These are phyloP conservation scores for Haberlea rhodopensis DNA, from an alignment of 257 asterid genomes.

Conservation along the genomic window DNA sequence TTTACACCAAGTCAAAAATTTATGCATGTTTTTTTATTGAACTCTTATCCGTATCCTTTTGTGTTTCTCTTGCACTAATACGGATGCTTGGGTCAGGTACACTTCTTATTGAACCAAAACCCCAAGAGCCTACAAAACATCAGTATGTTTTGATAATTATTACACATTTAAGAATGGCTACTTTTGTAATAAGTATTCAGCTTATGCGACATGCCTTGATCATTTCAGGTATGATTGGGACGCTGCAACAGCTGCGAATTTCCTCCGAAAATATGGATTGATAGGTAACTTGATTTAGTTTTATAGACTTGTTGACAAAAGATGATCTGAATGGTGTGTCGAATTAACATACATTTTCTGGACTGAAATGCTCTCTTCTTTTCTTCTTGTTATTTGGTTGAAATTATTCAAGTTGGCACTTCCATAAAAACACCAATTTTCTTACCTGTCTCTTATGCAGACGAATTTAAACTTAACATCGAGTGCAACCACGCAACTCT, in stretches of 20 bases:
- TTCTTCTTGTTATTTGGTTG: neutral
- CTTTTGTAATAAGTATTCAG: constrained; percentile 7
- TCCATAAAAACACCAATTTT: neutral
- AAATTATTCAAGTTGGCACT: neutral
- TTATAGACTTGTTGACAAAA: too few relatives aligned
- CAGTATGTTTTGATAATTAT: constrained; percentile 45
- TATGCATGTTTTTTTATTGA: neutral
- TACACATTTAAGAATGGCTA: neutral
- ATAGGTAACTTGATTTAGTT: constrained; percentile 43
- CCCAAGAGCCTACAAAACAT: constrained; percentile 98
- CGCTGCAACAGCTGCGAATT: constrained; percentile 95
- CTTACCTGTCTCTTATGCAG: constrained; percentile 35
- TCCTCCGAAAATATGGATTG: constrained; percentile 85
- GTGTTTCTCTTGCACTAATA: neutral
- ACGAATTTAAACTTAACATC: constrained; percentile 85
- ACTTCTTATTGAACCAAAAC: constrained; percentile 95
- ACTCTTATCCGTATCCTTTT: neutral
- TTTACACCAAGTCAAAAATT: neutral
- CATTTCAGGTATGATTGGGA: constrained; percentile 93
- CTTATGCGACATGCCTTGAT: constrained; percentile 11
- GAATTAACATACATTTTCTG: neutral
- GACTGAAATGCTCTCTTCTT: neutral
- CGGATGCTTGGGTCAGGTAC: constrained; percentile 58
- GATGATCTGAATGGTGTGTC: neutral
- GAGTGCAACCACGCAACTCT: constrained; percentile 99